Evolutionary conservation across 2,329 filamentous ascomycete genomes (phyloP).

Genomic region (Diaporthe citrichinensis): DNA sequence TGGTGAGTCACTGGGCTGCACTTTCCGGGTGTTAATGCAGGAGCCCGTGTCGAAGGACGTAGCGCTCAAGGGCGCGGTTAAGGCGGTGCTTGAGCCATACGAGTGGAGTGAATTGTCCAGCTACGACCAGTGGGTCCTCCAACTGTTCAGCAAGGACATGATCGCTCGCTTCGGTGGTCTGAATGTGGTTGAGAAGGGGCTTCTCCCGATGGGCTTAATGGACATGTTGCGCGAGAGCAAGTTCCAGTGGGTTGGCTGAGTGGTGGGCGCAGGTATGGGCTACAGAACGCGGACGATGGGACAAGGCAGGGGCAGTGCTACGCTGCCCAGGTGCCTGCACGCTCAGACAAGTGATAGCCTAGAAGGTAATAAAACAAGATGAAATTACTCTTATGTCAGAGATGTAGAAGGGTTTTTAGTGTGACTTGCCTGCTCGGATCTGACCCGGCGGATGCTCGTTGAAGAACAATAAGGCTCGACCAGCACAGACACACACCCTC

Average conservation of each 20-base stretch:
- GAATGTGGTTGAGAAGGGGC: constrained; percentile 54
- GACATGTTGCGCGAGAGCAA: constrained; percentile 54
- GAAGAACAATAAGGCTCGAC: neutral
- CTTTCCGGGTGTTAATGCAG: constrained; percentile 50
- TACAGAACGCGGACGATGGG: no score
- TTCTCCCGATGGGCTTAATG: constrained; percentile 58
- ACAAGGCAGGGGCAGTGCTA: neutral
- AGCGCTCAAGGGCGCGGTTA: constrained; percentile 44
- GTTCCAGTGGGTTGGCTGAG: constrained; percentile 55
- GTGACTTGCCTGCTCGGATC: no score
- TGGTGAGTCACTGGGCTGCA: constrained; percentile 44
- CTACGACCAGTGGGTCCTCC: constrained; percentile 56
- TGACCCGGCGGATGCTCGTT: neutral
- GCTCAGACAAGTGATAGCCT: neutral
- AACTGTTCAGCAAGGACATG: constrained; percentile 56
- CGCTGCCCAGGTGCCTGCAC: neutral
- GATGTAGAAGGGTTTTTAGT: no score
- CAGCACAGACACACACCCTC: neutral
- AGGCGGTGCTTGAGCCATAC: constrained; percentile 40
- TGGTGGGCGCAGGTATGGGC: neutral
- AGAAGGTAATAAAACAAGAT: neutral
- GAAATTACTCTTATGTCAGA: neutral
- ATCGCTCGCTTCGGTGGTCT: constrained; percentile 56
- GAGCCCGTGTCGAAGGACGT: constrained; percentile 48
- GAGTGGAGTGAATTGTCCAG: constrained; percentile 37